Base-by-base conservation (phyloP, 805 yeast species). In the Spathaspora sp. region DNA sequence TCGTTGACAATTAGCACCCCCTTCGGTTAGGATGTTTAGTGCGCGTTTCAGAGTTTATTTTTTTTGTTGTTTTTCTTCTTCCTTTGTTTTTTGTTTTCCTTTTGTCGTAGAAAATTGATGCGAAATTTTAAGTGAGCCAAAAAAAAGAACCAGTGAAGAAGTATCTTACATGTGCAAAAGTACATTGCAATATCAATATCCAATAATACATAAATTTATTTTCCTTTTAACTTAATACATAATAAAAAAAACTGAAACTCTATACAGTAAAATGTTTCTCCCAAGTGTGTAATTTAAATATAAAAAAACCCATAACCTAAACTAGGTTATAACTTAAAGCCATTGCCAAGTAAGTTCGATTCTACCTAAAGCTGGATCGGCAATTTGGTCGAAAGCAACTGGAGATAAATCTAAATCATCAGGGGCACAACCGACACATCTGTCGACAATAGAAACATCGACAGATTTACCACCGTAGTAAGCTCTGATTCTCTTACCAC, bases 331-430 rank as follows among this genome's bases (percentile, higher is more conserved):
- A 40, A 16, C 23, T 44, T 44, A 44, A 23, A 44, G 72, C 72
- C 73, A 78, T 47, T 66, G 62, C 88, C 88, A 83, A 47, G 77
- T 64, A 59, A 83, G 74, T 20, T 72, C 66, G 55, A 83, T 75
- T 55, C 83, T 76, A 44, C 87, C 88, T 58, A 73, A 77, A 48
- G 63, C 68, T 62, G 68, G 64, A 58, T 75, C 79, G 14, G 85
- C 86, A 54, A 83, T 66, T 55, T 69, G 59, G 39, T 66, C 49
- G 61, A 83, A 83, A 5, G 87, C 87, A 51, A 79, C 61, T 8
- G 86, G 86, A n/a, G 86, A 79, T 51, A 83, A 72, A 59, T 83
- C 87, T 53, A 83, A 75, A 58, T 76, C 80, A 52, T 78, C 63
- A 48, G 66, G 60, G 23, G 64, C 55, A 60, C 87, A 83, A 20